These are phyloP conservation scores for Peronosclerospora sorghi DNA, from an alignment of 352 stramenopile species.

Conservation along the genomic window DNA sequence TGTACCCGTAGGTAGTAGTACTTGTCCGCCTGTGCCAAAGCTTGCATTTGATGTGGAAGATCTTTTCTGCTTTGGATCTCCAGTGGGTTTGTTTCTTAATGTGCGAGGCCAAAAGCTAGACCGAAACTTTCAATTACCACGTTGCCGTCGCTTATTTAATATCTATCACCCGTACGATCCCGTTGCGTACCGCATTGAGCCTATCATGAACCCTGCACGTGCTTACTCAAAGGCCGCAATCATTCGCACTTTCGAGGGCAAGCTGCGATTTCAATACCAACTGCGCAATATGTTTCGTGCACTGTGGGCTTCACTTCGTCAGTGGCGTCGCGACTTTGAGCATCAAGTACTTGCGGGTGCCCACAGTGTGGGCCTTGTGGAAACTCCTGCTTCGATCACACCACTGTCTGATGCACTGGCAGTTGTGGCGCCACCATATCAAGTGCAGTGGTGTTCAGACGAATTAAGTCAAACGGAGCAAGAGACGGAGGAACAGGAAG, in stretches of 20 bases:
- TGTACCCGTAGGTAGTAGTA: conserved; percentile 1
- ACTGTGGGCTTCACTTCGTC: conserved; percentile 66
- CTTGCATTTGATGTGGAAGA: conserved; percentile 77
- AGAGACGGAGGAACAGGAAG: conserved; percentile 18
- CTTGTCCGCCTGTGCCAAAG: conserved; percentile 32
- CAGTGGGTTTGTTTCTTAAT: conserved; percentile 87
- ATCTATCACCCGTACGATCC: conserved; percentile 93
- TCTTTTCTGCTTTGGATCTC: conserved; percentile 85
- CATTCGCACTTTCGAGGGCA: conserved; percentile 77
- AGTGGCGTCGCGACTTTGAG: conserved; percentile 72
- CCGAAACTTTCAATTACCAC: conserved; percentile 60
- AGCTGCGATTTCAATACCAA: conserved; percentile 79
- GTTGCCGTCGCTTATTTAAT: conserved; percentile 85
- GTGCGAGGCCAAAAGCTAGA: conserved; percentile 79
- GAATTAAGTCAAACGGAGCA: conserved; percentile 10
- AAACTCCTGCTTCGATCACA: conserved; percentile 24
- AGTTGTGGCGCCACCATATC: conserved; percentile 16
- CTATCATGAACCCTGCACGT: conserved; percentile 74
- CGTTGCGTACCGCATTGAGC: conserved; percentile 92
- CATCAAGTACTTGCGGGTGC: conserved; percentile 54
- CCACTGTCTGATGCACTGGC: conserved; percentile 24
- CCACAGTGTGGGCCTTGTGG: conserved; percentile 62
- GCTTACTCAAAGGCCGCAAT: conserved; percentile 76
- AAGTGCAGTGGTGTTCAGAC: conserved; percentile 9
- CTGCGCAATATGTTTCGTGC: conserved; percentile 69